Evolutionary conservation across 2,329 filamentous ascomycete genomes (phyloP).

Genomic region (Aspergillus sojae): DNA sequence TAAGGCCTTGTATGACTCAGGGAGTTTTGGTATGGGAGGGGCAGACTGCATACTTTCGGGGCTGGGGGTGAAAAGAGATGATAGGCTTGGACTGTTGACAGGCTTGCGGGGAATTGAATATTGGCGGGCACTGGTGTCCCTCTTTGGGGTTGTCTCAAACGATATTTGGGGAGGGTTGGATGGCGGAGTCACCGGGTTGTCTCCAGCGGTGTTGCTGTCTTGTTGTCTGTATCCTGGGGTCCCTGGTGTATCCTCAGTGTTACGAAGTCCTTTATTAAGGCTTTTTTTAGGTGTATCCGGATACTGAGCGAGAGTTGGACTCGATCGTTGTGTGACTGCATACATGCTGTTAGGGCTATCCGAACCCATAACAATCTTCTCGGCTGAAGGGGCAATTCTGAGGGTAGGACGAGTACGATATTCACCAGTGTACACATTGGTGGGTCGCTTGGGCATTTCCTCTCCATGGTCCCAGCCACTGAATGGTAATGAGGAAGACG

Average conservation of each 20-base stretch:
- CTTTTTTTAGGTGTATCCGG: background rate
- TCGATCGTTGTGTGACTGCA: slow-evolving; percentile 4
- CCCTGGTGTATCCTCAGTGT: background rate
- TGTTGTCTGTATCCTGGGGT: background rate
- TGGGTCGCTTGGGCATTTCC: slow-evolving; percentile 34
- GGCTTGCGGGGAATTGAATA: slow-evolving; percentile 17
- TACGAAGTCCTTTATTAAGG: background rate
- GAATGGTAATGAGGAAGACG: slow-evolving; percentile 12
- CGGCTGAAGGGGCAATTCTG: slow-evolving; percentile 30
- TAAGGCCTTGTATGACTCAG: background rate
- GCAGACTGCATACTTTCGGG: slow-evolving; percentile 1
- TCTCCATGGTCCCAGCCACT: slow-evolving; percentile 27
- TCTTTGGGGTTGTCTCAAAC: slow-evolving; percentile 13
- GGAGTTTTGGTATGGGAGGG: slow-evolving; percentile 17
- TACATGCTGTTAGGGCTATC: background rate
- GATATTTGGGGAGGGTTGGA: slow-evolving; percentile 17
- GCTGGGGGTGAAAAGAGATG: slow-evolving; percentile 6
- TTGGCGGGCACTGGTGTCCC: slow-evolving; percentile 16
- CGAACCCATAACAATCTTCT: slow-evolving; percentile 30
- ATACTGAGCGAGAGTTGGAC: slow-evolving; percentile 1
- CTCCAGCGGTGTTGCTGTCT: background rate
- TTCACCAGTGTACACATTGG: slow-evolving; percentile 27
- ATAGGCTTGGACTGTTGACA: slow-evolving; percentile 9
- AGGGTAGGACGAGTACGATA: slow-evolving; percentile 28
- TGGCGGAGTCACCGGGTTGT: slow-evolving; percentile 5